Evolutionary conservation across 2,329 filamentous ascomycete species (phyloP).

Genomic region (Sporothrix pallida): DNA sequence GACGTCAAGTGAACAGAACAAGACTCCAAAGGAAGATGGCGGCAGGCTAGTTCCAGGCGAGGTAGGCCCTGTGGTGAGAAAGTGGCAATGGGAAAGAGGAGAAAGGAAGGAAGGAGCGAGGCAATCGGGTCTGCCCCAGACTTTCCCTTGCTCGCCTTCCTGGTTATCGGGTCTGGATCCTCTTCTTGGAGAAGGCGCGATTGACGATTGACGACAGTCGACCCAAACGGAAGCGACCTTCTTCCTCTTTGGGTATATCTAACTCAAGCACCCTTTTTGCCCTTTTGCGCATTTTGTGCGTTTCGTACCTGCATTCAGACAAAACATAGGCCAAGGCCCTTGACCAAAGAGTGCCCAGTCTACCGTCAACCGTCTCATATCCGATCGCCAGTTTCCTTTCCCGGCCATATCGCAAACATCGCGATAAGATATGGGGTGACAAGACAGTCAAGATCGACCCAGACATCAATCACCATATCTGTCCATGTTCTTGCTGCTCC

Average conservation of each 20-base stretch:
- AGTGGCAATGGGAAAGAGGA: not conserved
- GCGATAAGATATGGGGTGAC: not conserved
- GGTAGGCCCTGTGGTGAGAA: not conserved
- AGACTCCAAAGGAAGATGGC: not conserved
- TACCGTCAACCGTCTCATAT: not conserved
- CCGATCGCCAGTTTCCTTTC: conserved; percentile 23
- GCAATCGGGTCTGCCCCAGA: not conserved
- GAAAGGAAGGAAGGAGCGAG: not conserved
- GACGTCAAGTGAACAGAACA: not conserved
- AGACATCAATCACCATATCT: not conserved
- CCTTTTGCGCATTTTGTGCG: too few species aligned
- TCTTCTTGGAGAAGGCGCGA: conserved; percentile 14
- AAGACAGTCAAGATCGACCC: not conserved
- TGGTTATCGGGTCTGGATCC: not conserved
- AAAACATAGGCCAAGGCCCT: not conserved
- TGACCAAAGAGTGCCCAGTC: not conserved
- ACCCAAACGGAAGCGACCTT: not conserved
- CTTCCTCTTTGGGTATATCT: conserved; percentile 26
- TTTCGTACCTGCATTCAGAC: conserved; percentile 8
- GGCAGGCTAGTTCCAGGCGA: conserved; percentile 9
- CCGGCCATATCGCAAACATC: conserved; percentile 17
- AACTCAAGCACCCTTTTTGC: too few species aligned
- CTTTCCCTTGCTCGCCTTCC: not conserved
- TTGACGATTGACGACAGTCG: not conserved
- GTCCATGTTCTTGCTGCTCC: not conserved